Evolutionary conservation across 148 eudicot genomes (phyloP).

Genomic region (Cornus kousa): DNA sequence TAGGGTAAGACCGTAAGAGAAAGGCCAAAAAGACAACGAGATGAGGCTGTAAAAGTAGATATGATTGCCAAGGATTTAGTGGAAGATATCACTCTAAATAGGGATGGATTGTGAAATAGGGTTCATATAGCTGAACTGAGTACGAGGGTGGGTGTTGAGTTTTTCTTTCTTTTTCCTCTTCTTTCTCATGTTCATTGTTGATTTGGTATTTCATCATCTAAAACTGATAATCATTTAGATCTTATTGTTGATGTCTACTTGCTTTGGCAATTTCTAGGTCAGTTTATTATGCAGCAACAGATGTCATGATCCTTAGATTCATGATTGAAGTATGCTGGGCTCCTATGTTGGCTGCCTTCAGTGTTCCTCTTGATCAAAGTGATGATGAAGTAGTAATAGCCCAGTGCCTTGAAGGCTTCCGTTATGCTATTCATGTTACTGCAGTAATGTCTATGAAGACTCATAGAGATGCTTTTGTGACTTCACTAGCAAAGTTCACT

Average conservation of each 20-base stretch:
- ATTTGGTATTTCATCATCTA: not conserved
- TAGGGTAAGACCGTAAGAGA: not conserved
- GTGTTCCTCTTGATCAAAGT: conserved; percentile 98
- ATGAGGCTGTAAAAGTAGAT: not conserved
- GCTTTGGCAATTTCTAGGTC: conserved; percentile 71
- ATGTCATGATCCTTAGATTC: conserved; percentile 90
- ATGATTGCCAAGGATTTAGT: not conserved
- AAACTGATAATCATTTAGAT: not conserved
- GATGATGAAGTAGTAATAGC: conserved; percentile 76
- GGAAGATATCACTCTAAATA: not conserved
- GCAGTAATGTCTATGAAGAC: conserved; percentile 99
- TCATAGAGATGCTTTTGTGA: conserved; percentile 91
- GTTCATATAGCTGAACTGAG: not conserved
- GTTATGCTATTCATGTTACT: conserved; percentile 90
- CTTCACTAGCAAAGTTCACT: conserved; percentile 85
- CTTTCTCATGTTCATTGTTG: not conserved
- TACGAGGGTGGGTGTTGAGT: not conserved
- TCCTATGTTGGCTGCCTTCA: conserved; percentile 99
- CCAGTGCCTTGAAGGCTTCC: conserved; percentile 92
- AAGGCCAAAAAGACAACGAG: not conserved
- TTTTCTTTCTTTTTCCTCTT: not conserved
- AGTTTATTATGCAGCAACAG: conserved; percentile 97
- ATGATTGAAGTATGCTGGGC: conserved; percentile 99
- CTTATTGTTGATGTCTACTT: conserved; percentile 20
- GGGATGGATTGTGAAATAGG: not conserved